Conservation (phyloP, 2,329 filamentous ascomycete species). For the Hirsutella minnesotensis region DNA sequence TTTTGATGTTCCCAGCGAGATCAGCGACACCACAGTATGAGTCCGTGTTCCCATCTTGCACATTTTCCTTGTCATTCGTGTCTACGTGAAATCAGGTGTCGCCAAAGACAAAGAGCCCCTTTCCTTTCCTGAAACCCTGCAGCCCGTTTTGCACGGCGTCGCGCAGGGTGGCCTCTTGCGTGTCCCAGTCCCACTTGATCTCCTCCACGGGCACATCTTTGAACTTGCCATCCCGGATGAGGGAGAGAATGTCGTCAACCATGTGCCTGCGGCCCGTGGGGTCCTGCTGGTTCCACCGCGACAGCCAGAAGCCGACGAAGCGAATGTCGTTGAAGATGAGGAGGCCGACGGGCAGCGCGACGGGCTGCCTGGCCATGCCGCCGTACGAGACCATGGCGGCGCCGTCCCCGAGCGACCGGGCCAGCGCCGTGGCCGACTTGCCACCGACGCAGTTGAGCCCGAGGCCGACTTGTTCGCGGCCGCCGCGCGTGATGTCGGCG, state of each 20-base stretch:
- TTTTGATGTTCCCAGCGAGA: too few relatives aligned
- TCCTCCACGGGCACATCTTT: constrained; percentile 73
- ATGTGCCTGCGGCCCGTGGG: constrained; percentile 63
- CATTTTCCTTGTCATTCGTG: constrained; percentile 1
- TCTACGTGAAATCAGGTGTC: constrained; percentile 30
- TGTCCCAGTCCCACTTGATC: constrained; percentile 74
- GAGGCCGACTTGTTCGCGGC: constrained; percentile 60
- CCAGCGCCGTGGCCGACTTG: constrained; percentile 66
- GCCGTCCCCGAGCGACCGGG: constrained; percentile 57
- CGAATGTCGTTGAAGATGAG: constrained; percentile 88
- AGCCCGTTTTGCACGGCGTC: constrained; percentile 73
- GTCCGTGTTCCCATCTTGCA: too few relatives aligned
- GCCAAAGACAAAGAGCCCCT: constrained; percentile 77
- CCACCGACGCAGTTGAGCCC: constrained; percentile 93
- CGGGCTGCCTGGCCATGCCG: constrained; percentile 83
- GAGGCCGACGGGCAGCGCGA: constrained; percentile 67
- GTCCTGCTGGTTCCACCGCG: constrained; percentile 71
- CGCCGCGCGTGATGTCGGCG: constrained; percentile 56
- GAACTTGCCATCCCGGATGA: constrained; percentile 68
- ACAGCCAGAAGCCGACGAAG: constrained; percentile 93
- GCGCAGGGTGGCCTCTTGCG: constrained; percentile 54
- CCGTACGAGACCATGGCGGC: constrained; percentile 86
- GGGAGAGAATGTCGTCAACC: constrained; percentile 69
- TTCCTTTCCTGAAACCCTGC: constrained; percentile 73
- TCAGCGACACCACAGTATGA: too few relatives aligned